Evolutionary conservation across 1,284 basidiomycete genomes (phyloP).

Genomic region (Inonotus hispidus): DNA sequence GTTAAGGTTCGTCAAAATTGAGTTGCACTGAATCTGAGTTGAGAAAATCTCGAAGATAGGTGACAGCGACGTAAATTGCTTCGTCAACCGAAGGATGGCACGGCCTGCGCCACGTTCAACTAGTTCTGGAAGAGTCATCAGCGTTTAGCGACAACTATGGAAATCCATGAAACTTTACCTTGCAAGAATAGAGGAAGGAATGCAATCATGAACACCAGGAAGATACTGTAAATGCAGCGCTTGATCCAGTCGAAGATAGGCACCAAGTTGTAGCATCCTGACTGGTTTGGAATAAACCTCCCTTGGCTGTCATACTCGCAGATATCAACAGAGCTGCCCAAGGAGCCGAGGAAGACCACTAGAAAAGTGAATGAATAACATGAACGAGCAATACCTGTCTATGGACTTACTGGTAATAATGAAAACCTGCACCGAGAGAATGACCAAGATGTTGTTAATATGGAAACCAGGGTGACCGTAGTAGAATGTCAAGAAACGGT

Average conservation of each 20-base stretch:
- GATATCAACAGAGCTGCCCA: conserved; percentile 74
- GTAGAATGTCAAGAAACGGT: conserved; percentile 99
- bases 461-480: conserved; percentile 99
- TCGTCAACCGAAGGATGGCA: conserved; percentile 82
- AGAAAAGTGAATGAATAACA: conserved; percentile 20
- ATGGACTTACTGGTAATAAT: conserved; percentile 68
- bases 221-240: conserved; percentile 92
- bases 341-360: conserved; percentile 90
- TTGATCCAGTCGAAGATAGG: conserved; percentile 92
- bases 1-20: conserved; percentile 89
- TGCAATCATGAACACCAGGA: conserved; percentile 94
- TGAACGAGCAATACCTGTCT: background rate
- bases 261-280: conserved; percentile 87
- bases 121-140: conserved; percentile 52
- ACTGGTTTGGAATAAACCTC: conserved; percentile 64
- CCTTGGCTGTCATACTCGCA: conserved; percentile 75
- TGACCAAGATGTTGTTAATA: conserved; percentile 99
- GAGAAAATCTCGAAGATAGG: conserved; percentile 95
- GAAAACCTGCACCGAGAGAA: conserved; percentile 91
- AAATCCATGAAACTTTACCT: conserved; percentile 46
- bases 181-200: conserved; percentile 92
- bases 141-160: background rate
- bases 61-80: conserved; percentile 91
- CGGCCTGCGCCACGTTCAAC: conserved; percentile 89
- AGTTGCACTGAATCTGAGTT: conserved; percentile 94